Conservation (phyloP, 129 eudicot genomes). For the Centella asiatica region DNA sequence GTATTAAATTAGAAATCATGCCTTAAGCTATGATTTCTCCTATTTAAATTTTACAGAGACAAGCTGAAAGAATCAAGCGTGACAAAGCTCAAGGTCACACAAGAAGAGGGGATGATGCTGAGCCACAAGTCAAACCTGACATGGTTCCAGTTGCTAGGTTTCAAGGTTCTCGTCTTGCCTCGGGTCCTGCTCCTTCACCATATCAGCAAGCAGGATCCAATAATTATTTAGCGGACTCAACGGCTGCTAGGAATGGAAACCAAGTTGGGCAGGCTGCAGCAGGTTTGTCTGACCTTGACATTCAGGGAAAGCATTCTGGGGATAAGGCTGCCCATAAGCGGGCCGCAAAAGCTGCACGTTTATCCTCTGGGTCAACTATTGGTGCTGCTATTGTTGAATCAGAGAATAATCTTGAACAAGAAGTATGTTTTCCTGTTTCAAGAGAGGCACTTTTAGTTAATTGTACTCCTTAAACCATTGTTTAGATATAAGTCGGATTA, state of each 20-base stretch:
- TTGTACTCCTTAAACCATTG: background rate
- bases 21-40: background rate
- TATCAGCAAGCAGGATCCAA: slow-evolving; percentile 38
- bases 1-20: no score
- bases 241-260: slow-evolving; percentile 15
- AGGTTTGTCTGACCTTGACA: slow-evolving; percentile 39
- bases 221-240: background rate
- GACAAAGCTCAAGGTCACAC: slow-evolving; percentile 75
- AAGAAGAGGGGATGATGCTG: slow-evolving; percentile 82
- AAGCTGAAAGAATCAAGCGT: slow-evolving; percentile 81
- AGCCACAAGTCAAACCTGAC: slow-evolving; percentile 61
- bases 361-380: slow-evolving; percentile 51
- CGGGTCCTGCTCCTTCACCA: slow-evolving; percentile 80
- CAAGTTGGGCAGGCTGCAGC: slow-evolving; percentile 31
- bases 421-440: slow-evolving; percentile 38
- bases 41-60: slow-evolving; percentile 49
- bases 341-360: slow-evolving; percentile 53
- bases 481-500: background rate
- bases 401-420: slow-evolving; percentile 65
- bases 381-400: slow-evolving; percentile 98
- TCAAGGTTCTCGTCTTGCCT: slow-evolving; percentile 98
- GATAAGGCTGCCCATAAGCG: slow-evolving; percentile 24
- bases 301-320: slow-evolving; percentile 28
- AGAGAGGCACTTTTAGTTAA: background rate
- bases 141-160: slow-evolving; percentile 85